phyloP scores from a whole-genome alignment of 1,284 basidiomycete species.

The Leccinum pseudoinsigne region DNA sequence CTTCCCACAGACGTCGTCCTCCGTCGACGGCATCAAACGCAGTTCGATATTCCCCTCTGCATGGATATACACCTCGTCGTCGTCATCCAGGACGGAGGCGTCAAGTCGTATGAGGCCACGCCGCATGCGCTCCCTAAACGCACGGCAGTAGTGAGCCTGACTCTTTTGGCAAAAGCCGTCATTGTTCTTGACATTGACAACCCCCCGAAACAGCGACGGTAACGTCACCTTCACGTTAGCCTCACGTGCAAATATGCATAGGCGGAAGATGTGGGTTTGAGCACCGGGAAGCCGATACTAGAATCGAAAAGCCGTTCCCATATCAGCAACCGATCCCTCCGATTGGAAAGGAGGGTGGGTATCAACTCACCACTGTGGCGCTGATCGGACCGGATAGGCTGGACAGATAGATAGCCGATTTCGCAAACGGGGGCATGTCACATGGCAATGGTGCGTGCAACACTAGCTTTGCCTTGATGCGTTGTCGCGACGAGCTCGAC shows the following conservation, averaged over 20 bases:
- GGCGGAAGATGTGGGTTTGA: slow-evolving; percentile 31
- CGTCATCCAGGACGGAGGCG: slow-evolving; percentile 21
- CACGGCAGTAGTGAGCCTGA: slow-evolving; percentile 21
- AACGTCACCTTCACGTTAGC: slow-evolving; percentile 31
- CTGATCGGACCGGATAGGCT: slow-evolving; percentile 27
- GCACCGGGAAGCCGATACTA: slow-evolving; percentile 28
- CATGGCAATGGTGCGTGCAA: slow-evolving; percentile 29
- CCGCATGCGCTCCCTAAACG: slow-evolving; percentile 27
- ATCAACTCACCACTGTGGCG: slow-evolving; percentile 26
- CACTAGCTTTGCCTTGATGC: slow-evolving; percentile 29
- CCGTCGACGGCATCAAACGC: slow-evolving; percentile 15
- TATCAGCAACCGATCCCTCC: slow-evolving; percentile 5
- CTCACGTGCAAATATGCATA: slow-evolving; percentile 30
- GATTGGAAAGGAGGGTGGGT: not conserved
- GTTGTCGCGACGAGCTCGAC: slow-evolving; percentile 16
- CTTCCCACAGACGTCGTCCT: slow-evolving; percentile 11
- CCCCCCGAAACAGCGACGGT: slow-evolving; percentile 30
- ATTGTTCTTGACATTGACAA: slow-evolving; percentile 23
- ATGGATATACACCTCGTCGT: slow-evolving; percentile 33
- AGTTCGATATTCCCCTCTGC: slow-evolving; percentile 26
- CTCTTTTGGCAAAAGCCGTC: slow-evolving; percentile 12
- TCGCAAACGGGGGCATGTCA: slow-evolving; percentile 31
- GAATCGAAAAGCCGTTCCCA: slow-evolving; percentile 2
- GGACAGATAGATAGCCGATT: slow-evolving; percentile 35
- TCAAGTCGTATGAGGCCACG: slow-evolving; percentile 24